Evolutionary conservation across 2,329 filamentous ascomycete genomes (phyloP), one percentile per base, ranked within the genome.

Genomic region (Colletotrichum cuscutae): DNA sequence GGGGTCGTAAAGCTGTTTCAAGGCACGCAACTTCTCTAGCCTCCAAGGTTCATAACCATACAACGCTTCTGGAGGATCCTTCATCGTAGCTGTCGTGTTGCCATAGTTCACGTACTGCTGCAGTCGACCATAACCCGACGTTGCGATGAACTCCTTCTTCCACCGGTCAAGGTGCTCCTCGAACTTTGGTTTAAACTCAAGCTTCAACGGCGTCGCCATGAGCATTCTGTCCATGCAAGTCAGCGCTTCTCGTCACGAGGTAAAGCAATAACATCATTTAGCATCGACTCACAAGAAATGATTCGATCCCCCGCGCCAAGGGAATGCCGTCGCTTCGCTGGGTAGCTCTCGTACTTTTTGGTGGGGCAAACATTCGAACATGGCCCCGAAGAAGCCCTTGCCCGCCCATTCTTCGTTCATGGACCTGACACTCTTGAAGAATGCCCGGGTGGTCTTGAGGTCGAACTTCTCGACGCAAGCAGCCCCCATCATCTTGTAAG

Each of bases 101-200:
- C 81, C 75, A 59, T 81, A 81, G 26, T 80, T 81, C 42, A 26
- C 74, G 54, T 62, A 71, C 46, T 76, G 53, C 24, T 61, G 42
- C 63, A 74, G 26, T 58, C 78, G 61, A 49, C 75, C 53, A 65
- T 73, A 32, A 24, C 71, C 32, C 12, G 68, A 68, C 71, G 76
- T 78, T 75, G 77, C 77, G 53, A 81, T 76, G 8, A 81, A 77
- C n/a, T 75, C 83, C 1, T 84, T 76, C 4, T 75, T 75, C 2
- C 78, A 72, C 65, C 82, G 80, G 1, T 76, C 76, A 49, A 85
- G 84, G 81, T 83, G 84, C 0, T 83, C 81, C 32, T 84, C 81
- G 0, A 80, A 79, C 35, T 83, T 76, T 1, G 79, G 79, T 63
- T 84, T 76, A 42, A 68, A 42, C 11, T 80, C 81, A 59, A 56